These are phyloP conservation scores for Talaromyces amestolkiae DNA, from an alignment of 2,329 filamentous ascomycete genomes.

Conservation along the genomic window DNA sequence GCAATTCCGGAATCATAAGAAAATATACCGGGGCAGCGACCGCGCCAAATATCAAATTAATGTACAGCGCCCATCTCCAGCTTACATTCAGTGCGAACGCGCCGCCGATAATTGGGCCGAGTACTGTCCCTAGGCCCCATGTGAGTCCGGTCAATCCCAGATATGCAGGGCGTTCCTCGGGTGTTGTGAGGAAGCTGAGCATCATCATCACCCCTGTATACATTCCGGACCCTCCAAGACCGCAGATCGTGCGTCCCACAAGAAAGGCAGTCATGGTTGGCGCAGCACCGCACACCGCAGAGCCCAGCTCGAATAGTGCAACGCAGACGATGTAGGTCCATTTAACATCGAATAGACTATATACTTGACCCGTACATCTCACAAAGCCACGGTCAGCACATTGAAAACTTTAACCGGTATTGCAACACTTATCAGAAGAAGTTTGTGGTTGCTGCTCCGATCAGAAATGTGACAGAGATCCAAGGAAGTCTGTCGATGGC, in stretches of 20 bases:
- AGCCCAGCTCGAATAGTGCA: not conserved
- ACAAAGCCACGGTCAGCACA: not conserved
- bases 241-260: not conserved
- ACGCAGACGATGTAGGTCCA: not conserved
- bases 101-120: not conserved
- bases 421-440: not conserved
- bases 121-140: not conserved
- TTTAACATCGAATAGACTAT: not conserved
- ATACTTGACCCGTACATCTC: not conserved
- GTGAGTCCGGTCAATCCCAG: not conserved
- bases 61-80: not conserved
- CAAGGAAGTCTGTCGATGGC: slow-evolving; percentile 43
- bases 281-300: not conserved
- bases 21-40: not conserved
- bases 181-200: not conserved
- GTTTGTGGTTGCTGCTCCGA: slow-evolving; percentile 30
- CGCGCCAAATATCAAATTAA: not conserved
- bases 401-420: not conserved
- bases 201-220: not conserved
- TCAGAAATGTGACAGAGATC: slow-evolving; percentile 43
- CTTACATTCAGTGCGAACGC: not conserved
- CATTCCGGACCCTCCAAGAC: not conserved
- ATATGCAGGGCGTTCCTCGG: not conserved
- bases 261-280: not conserved
- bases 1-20: not conserved